Base-by-base conservation (phyloP, 2,329 filamentous ascomycete species). In the Lachnellula arida region DNA sequence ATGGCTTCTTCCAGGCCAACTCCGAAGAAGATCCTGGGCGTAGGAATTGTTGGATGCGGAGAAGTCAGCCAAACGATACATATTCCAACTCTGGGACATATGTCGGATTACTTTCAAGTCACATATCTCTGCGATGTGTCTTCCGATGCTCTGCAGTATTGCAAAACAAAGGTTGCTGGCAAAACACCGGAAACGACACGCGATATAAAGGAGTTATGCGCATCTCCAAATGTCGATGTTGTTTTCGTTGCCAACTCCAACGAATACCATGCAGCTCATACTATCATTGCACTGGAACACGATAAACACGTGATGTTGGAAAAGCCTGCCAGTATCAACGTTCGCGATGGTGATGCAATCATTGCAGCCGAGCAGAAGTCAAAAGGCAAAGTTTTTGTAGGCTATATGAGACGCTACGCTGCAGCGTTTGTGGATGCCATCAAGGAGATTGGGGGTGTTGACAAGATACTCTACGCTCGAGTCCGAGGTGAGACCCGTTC, bases 331-430 rank as follows among this genome's bases (percentile, higher is more conserved):
- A 74, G 80, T 0, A 64, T 85, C 4, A 78, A 73, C 23, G 67
- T 78, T 19, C 72, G 70, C 2, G 76, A 77, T 47, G 70, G 77
- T 0, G 68, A 77, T 25, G 65, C 70, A 0, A 76, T 87, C 22
- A 69, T 78, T 32, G 75, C 71, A 0, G 81, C 81, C 0, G 78
- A 84, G 64, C 67, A 69, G 17, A 62, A 57, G 1, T 74, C 75
- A 0, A 62, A 67, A 11, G 76, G 74, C 0, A 61, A 58, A 32
- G 74, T 84, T 2, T 81, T 86, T 63, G 80, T 87, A 0, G 82
- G 81, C 2, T 83, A 81, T 54, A 84, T 83, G 74, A 73, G 84
- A 19, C 75, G 83, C n/a, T 84, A 85, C 62, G 82, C 84, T 0
- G 70, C 78, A 0, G 74, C 76, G 0, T 85, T 85, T 59, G 73